Conservation (phyloP, 2,329 filamentous ascomycete genomes). For the Fusarium citri region DNA sequence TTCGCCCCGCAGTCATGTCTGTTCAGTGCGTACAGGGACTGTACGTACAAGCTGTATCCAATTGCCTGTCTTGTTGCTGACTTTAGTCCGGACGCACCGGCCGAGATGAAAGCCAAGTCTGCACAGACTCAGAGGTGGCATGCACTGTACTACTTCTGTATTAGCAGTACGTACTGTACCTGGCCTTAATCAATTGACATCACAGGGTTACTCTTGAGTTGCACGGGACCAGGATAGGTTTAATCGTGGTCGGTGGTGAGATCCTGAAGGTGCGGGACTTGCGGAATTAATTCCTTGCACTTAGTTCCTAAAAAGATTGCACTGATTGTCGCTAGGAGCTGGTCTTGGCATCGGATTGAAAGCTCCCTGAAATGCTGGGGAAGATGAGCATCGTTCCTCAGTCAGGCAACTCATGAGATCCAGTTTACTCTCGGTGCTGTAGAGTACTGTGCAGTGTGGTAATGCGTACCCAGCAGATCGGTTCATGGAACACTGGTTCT, state of each 20-base stretch:
- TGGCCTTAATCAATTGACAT: slow-evolving; percentile 13
- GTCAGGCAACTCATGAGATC: slow-evolving; percentile 14
- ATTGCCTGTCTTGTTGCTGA: slow-evolving; percentile 28
- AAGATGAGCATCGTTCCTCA: slow-evolving; percentile 19
- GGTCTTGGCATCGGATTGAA: slow-evolving; percentile 26
- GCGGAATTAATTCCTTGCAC: slow-evolving; percentile 24
- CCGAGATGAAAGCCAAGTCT: slow-evolving; percentile 38
- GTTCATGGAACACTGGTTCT: slow-evolving; percentile 32
- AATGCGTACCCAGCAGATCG: slow-evolving; percentile 27
- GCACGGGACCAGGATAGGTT: slow-evolving; percentile 7
- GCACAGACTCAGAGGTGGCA: slow-evolving; percentile 16
- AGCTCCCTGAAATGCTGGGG: slow-evolving; percentile 23
- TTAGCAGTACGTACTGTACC: slow-evolving; percentile 1
- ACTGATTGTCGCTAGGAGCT: slow-evolving; percentile 17
- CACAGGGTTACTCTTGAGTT: slow-evolving; percentile 9
- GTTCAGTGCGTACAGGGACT: slow-evolving; percentile 14
- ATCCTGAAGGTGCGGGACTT: neutral
- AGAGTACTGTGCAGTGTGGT: slow-evolving; percentile 12
- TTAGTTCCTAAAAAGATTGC: slow-evolving; percentile 5
- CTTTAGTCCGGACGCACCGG: slow-evolving; percentile 39
- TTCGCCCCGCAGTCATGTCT: slow-evolving; percentile 29
- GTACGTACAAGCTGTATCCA: slow-evolving; percentile 2
- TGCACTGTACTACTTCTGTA: neutral
- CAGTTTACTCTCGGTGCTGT: slow-evolving; percentile 18
- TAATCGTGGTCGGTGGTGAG: neutral